Base-by-base conservation (phyloP, 768 basidiomycete species). In the Royoungia palumana region DNA sequence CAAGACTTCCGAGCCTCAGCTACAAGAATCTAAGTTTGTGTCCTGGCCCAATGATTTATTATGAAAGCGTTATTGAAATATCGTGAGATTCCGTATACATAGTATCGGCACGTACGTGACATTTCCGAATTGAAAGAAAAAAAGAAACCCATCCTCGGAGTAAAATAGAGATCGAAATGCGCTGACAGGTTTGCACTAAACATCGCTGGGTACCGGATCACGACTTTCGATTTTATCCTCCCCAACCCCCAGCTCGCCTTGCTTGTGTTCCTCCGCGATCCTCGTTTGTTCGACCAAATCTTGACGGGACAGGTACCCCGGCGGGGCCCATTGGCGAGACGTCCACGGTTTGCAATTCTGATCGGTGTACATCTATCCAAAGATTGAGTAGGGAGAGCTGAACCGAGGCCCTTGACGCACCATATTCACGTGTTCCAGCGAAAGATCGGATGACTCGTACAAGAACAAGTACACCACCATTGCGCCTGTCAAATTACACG, bases 381-480 rank as follows among this genome's bases (percentile, higher is more conserved):
- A 14, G 32, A 14, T 32, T 5, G 32, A 32, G 32, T 1, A 32
- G 13, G 14, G 2, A 32, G 16, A 2, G 14, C 11, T 28, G 14
- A 45, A 47, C 38, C 20, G 46, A 50, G 9, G 45, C 32, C 35
- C 6, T 10, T 17, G 13, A 66, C 73, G 46, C 57, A 80, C 77
- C 58, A 68, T 66, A 57, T 86, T 78, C 37, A 87, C 82, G 50
- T 66, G 72, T 68, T 89, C 87, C 16, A 89, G 73, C 3, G 80
- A 77, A 32, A 89, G 71, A 51, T 81, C 78, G 6, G 80, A 76
- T 8, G 80, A 80, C 62, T 89, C 87, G 70, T 89, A 89, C 2
- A 89, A 73, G 81, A 87, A 88, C 61, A 87, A 73, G 63, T 71
- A 87, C 17, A 86, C 84, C 50, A 86, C 68, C 38, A 76, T 61